Evolutionary conservation across 2,329 filamentous ascomycete genomes (phyloP).

Genomic region (Penicillium sp.): DNA sequence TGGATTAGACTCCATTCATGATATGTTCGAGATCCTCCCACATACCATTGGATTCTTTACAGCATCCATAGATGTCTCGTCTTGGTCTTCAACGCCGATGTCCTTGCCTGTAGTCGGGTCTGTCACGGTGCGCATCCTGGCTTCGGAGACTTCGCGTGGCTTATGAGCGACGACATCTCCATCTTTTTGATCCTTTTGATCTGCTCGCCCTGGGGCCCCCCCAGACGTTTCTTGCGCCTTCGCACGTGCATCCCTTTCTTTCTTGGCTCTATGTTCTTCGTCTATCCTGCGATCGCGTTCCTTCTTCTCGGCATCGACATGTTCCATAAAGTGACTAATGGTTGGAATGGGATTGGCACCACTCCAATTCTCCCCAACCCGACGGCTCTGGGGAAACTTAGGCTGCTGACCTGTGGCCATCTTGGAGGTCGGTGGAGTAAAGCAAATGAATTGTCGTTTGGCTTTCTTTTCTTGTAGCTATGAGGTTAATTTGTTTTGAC

Average conservation of each 20-base stretch:
- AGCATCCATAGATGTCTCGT: conserved; percentile 66
- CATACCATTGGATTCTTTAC: conserved; percentile 70
- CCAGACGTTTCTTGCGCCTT: conserved; percentile 27
- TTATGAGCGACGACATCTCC: conserved; percentile 49
- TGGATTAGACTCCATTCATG: not conserved
- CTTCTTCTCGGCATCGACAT: conserved; percentile 76
- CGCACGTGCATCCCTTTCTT: conserved; percentile 16
- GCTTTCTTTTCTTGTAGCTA: not conserved
- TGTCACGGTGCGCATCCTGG: conserved; percentile 63
- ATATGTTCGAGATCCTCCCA: not conserved
- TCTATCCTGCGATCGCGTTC: conserved; percentile 72
- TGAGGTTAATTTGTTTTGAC: not conserved
- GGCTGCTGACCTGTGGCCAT: conserved; percentile 16
- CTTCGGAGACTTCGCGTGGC: conserved; percentile 44
- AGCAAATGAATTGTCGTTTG: not conserved
- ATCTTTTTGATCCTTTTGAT: conserved; percentile 50
- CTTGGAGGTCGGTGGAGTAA: not conserved
- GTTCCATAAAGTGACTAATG: conserved; percentile 77
- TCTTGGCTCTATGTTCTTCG: conserved; percentile 45
- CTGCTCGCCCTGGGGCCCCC: conserved; percentile 30
- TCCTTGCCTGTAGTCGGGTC: conserved; percentile 87
- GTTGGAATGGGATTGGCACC: conserved; percentile 82
- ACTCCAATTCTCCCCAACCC: conserved; percentile 71
- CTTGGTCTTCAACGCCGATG: conserved; percentile 80
- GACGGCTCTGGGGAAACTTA: conserved; percentile 38